Evolutionary conservation across 2,329 filamentous ascomycete genomes (phyloP).

Genomic region (Coniochaeta pulveracea): DNA sequence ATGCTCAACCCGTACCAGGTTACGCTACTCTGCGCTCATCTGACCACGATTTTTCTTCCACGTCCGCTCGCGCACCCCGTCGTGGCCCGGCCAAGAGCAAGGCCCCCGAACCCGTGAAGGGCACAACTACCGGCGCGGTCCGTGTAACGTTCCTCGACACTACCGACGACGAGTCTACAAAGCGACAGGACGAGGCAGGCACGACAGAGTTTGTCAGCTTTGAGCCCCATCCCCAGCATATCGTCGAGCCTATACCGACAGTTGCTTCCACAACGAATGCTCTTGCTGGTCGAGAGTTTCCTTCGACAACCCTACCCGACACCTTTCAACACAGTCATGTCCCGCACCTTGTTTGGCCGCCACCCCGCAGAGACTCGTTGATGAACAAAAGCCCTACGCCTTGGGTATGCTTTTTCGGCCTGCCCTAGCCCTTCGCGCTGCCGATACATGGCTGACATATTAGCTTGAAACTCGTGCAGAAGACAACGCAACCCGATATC

Average conservation of each 20-base stretch:
- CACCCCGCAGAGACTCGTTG: constrained; percentile 37
- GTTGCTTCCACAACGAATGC: too few relatives aligned
- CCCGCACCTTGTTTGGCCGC: constrained; percentile 28
- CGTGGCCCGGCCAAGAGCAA: too few relatives aligned
- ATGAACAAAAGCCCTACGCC: constrained; percentile 18
- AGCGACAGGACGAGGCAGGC: neutral
- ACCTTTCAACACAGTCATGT: constrained; percentile 24
- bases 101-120: too few relatives aligned
- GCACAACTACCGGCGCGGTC: too few relatives aligned
- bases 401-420: constrained; percentile 12
- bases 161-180: neutral
- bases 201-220: too few relatives aligned
- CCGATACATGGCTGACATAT: constrained; percentile 4
- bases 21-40: constrained; percentile 6
- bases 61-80: too few relatives aligned
- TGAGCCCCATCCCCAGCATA: too few relatives aligned
- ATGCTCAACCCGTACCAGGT: constrained; percentile 13
- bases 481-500: constrained; percentile 6
- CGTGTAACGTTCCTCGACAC: neutral
- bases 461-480: too few relatives aligned
- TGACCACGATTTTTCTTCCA: neutral
- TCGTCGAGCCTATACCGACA: too few relatives aligned
- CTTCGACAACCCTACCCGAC: neutral
- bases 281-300: constrained; percentile 2
- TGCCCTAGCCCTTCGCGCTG: neutral